Percentiles rank a stretch among this genome's conserved stretches.
phyloP scores from a whole-genome alignment of 805 yeast species.

The Yarrowia porcina region DNA sequence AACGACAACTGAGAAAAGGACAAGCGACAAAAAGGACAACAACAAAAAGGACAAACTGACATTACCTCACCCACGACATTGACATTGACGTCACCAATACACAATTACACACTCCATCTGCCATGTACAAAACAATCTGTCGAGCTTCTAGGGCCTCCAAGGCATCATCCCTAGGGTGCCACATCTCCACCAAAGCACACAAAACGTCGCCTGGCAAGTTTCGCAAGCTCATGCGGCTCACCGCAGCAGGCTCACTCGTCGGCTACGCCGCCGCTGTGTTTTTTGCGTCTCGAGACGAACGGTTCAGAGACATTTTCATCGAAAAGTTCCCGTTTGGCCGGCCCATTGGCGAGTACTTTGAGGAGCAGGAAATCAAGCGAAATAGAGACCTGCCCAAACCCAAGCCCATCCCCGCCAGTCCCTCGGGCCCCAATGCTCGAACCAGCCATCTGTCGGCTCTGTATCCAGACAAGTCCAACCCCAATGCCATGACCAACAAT shows the following conservation, averaged over 20 bases:
- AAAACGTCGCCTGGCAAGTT: constrained; percentile 4
- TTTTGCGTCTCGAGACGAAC: constrained; percentile 26
- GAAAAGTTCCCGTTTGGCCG: constrained; percentile 27
- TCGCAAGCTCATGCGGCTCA: neutral
- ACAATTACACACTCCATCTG: too few relatives aligned
- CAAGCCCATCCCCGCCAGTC: neutral
- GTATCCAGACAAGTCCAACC: constrained; percentile 6
- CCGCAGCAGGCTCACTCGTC: neutral
- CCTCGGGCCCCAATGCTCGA: neutral
- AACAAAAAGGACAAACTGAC: neutral
- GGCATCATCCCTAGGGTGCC: neutral
- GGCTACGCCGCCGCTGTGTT: constrained; percentile 13
- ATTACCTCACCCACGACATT: too few relatives aligned
- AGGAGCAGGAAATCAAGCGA: constrained; percentile 20
- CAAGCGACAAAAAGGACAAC: neutral
- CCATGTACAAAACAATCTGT: neutral
- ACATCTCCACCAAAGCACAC: constrained; percentile 7
- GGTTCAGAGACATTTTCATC: constrained; percentile 24
- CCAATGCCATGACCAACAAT: constrained; percentile 6
- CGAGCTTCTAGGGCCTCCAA: too few relatives aligned
- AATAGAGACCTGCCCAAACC: neutral
- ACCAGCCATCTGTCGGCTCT: constrained; percentile 13
- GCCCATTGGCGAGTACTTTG: constrained; percentile 26
- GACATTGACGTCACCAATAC: too few relatives aligned
- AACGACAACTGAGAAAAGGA: neutral